Conservation (phyloP, 1,139 yeast genomes). For the Hansenula anomala region DNA sequence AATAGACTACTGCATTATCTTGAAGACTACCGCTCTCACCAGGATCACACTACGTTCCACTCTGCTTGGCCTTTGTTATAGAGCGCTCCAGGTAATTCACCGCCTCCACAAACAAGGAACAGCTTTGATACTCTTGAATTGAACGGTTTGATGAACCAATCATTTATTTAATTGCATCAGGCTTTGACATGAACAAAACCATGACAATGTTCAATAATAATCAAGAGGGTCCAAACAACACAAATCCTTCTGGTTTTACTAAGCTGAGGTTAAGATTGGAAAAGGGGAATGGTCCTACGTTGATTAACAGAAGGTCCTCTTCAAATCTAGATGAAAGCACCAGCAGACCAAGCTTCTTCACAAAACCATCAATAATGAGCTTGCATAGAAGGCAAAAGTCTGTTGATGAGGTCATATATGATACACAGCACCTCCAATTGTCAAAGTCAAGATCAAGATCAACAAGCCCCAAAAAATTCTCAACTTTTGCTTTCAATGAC, state of each 20-base stretch:
- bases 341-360: background rate
- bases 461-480: background rate
- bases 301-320: background rate
- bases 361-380: background rate
- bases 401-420: background rate
- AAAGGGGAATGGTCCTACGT: background rate
- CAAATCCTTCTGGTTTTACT: background rate
- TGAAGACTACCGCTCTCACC: no score
- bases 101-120: no score
- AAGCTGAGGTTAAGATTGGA: background rate
- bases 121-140: no score
- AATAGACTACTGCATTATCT: no score
- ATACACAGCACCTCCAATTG: background rate
- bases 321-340: background rate
- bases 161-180: no score
- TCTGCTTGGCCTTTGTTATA: no score
- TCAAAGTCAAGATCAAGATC: background rate
- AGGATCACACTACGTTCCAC: no score
- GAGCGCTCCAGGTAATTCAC: no score
- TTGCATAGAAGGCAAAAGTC: slow-evolving; percentile 1
- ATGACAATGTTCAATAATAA: background rate
- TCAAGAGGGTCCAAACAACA: background rate
- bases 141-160: no score
- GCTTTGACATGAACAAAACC: background rate
- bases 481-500: background rate